phyloP scores from a whole-genome alignment of 768 basidiomycete species.

The Lactarius quietus region DNA sequence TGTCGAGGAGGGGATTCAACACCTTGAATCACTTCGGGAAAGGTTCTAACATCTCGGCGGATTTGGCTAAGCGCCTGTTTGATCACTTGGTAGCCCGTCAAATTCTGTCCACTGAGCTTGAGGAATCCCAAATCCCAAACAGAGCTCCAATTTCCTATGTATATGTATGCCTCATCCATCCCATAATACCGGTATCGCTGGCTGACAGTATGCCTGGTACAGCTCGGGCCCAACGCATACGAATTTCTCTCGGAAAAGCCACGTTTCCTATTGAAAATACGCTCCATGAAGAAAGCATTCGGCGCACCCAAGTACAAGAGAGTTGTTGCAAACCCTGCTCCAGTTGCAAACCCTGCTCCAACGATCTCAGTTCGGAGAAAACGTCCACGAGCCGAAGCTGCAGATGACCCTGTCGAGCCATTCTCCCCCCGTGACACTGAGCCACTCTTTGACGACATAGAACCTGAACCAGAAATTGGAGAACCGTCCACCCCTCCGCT shows the following conservation, averaged over 20 bases:
- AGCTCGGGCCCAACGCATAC: slow-evolving; percentile 19
- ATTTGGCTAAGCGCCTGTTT: slow-evolving; percentile 14
- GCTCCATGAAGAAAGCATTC: neutral
- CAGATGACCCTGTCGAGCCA: slow-evolving; percentile 17
- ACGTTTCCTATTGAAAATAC: slow-evolving; percentile 13
- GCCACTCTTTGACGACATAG: slow-evolving; percentile 17
- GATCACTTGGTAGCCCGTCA: slow-evolving; percentile 13
- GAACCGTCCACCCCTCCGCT: slow-evolving; percentile 7
- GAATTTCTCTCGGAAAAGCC: slow-evolving; percentile 9
- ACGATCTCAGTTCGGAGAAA: slow-evolving; percentile 14
- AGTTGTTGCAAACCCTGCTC: too few relatives aligned
- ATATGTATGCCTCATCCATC: neutral
- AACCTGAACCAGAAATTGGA: neutral
- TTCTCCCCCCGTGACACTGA: slow-evolving; percentile 4
- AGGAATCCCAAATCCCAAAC: neutral
- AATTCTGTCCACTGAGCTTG: slow-evolving; percentile 7
- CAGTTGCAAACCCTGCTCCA: too few relatives aligned
- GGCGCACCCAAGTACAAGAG: neutral
- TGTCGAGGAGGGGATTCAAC: slow-evolving; percentile 8
- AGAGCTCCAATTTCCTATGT: slow-evolving; percentile 18
- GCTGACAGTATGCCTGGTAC: neutral
- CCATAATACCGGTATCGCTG: neutral
- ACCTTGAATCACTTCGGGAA: slow-evolving; percentile 8
- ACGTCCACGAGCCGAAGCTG: neutral
- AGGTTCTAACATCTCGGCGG: slow-evolving; percentile 8